Evolutionary conservation across 1,284 basidiomycete genomes (phyloP).

Genomic region (Singerocomus rubriflavus): DNA sequence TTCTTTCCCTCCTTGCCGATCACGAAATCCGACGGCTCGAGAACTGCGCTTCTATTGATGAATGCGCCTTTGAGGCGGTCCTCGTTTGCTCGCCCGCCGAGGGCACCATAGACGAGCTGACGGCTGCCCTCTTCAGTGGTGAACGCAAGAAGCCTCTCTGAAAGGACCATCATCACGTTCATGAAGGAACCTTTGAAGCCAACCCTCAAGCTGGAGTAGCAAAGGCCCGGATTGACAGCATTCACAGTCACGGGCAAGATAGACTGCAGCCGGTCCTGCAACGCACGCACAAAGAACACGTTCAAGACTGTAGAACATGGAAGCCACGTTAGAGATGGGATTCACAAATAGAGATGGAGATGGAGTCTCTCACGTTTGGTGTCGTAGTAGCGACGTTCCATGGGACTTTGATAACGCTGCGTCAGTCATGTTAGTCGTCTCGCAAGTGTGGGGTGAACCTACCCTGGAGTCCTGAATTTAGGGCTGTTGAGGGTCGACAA

Average conservation of each 20-base stretch:
- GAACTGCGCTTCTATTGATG: constrained; percentile 26
- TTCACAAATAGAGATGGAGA: neutral
- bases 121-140: constrained; percentile 37
- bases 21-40: constrained; percentile 45
- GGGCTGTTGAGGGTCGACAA: constrained; percentile 31
- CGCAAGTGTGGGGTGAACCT: neutral
- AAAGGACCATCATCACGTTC: constrained; percentile 5
- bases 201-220: constrained; percentile 41
- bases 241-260: constrained; percentile 33
- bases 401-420: constrained; percentile 12
- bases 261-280: constrained; percentile 19
- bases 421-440: neutral
- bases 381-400: constrained; percentile 14
- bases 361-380: constrained; percentile 19
- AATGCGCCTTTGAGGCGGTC: constrained; percentile 41
- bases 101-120: constrained; percentile 33
- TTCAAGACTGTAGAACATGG: constrained; percentile 26
- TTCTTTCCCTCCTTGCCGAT: constrained; percentile 40
- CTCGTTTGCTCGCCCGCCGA: constrained; percentile 24
- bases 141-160: constrained; percentile 16
- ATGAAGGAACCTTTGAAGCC: constrained; percentile 10
- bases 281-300: constrained; percentile 25
- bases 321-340: neutral
- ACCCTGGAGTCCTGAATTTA: constrained; percentile 30
- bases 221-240: constrained; percentile 47